Evolutionary conservation across 2,329 filamentous ascomycete genomes (phyloP).

Genomic region (Aspergillus pseudoterreus): DNA sequence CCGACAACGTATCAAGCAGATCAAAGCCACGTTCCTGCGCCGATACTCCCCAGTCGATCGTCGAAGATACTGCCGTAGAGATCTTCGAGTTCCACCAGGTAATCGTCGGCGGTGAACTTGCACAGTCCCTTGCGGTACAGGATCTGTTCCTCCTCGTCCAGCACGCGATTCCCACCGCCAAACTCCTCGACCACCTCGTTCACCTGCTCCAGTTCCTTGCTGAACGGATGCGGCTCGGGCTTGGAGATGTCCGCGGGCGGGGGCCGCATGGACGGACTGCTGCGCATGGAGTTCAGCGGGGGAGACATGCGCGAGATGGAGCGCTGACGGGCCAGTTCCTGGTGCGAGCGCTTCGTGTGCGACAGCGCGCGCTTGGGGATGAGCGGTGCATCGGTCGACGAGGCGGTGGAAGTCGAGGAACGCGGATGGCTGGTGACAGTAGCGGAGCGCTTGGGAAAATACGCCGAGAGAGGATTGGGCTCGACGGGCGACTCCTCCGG

Average conservation of each 20-base stretch:
- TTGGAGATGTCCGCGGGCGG: conserved; percentile 35
- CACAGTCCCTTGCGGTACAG: conserved; percentile 67
- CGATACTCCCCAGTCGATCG: conserved; percentile 35
- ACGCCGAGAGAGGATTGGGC: conserved; percentile 54
- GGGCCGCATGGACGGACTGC: conserved; percentile 30
- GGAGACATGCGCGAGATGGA: conserved; percentile 55
- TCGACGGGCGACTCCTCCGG: conserved; percentile 48
- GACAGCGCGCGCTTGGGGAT: conserved; percentile 78
- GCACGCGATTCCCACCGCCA: conserved; percentile 58
- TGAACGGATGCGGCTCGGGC: conserved; percentile 66
- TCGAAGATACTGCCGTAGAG: conserved; percentile 63
- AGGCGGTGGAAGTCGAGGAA: conserved; percentile 43
- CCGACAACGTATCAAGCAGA: conserved; percentile 1
- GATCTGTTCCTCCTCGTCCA: conserved; percentile 70
- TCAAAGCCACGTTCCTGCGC: conserved; percentile 40
- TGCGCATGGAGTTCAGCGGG: conserved; percentile 35
- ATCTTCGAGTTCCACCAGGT: conserved; percentile 73
- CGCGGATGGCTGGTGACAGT: conserved; percentile 59
- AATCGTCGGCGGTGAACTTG: conserved; percentile 76
- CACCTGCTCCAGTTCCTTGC: conserved; percentile 84
- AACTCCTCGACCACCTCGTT: conserved; percentile 92
- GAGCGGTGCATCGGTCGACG: conserved; percentile 54
- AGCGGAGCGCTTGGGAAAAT: conserved; percentile 66
- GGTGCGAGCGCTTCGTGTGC: conserved; percentile 84
- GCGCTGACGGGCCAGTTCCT: conserved; percentile 67